Conservation (phyloP, 176 grass and related monocot species). For the Typha latifolia region DNA sequence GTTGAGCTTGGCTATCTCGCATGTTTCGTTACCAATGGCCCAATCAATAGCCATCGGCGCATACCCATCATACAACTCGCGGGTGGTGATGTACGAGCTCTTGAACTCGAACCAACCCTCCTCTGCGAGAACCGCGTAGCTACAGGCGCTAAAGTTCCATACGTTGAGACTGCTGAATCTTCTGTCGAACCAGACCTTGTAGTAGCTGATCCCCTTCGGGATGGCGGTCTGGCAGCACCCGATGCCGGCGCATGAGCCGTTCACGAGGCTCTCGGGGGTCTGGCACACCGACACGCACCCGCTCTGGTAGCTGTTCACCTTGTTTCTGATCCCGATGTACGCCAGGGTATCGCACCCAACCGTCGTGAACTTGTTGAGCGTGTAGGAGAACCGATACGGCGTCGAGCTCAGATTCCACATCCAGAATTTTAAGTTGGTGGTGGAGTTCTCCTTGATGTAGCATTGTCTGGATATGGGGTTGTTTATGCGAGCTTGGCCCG, state of each 20-base stretch:
- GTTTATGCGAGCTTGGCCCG: not conserved
- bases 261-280: not conserved
- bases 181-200: not conserved
- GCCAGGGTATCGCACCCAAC: slow-evolving; percentile 15
- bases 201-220: not conserved
- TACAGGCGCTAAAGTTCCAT: not conserved
- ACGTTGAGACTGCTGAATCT: not conserved
- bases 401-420: not conserved
- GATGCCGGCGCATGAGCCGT: slow-evolving; percentile 11
- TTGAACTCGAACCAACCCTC: not conserved
- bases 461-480: not conserved
- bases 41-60: not conserved
- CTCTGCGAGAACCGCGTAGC: not conserved
- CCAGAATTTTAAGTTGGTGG: not conserved
- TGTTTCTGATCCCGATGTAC: not conserved
- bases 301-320: not conserved
- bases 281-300: slow-evolving; percentile 4
- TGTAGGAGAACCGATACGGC: not conserved
- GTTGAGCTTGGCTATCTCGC: not conserved
- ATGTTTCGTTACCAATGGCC: slow-evolving; percentile 14
- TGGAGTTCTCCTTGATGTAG: not conserved
- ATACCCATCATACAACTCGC: not conserved
- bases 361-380: not conserved
- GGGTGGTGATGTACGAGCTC: not conserved
- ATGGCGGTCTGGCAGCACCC: slow-evolving; percentile 18